Percentiles rank a stretch among this genome's conserved stretches.
phyloP scores from a whole-genome alignment of 495 filamentous ascomycete genomes.

The Penicillium psychrofluorescens region DNA sequence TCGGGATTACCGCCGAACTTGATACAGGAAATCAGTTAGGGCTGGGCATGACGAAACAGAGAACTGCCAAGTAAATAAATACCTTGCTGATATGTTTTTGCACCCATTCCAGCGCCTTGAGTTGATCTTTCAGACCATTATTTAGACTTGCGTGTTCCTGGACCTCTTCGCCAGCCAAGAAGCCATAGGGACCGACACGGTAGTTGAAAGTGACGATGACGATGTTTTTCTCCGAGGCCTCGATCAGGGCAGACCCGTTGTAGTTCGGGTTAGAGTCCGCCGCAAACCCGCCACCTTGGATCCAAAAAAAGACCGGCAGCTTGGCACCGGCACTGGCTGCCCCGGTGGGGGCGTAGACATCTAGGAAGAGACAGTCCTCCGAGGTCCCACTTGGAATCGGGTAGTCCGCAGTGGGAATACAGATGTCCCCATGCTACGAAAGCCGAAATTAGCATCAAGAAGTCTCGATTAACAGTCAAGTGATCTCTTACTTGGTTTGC shows the following conservation, averaged over 20 bases:
- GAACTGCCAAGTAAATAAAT: conserved; percentile 1
- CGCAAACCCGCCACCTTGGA: conserved; percentile 73
- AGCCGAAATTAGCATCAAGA: background rate
- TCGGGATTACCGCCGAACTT: conserved; percentile 68
- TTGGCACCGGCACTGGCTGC: conserved; percentile 31
- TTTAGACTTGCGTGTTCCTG: conserved; percentile 51
- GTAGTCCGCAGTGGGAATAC: conserved; percentile 37
- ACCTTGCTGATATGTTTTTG: conserved; percentile 52
- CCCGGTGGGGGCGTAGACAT: conserved; percentile 62
- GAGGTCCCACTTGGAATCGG: conserved; percentile 32
- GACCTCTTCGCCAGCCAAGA: conserved; percentile 58
- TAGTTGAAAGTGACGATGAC: conserved; percentile 75
- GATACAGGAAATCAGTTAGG: background rate
- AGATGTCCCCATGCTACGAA: conserved; percentile 40
- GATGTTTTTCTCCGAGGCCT: conserved; percentile 50
- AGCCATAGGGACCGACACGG: conserved; percentile 68
- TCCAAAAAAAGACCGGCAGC: conserved; percentile 65
- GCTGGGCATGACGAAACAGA: no score
- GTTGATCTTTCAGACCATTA: conserved; percentile 65
- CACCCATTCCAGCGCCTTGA: conserved; percentile 63
- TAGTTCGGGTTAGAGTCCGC: conserved; percentile 56
- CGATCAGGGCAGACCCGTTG: conserved; percentile 55
- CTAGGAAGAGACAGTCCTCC: conserved; percentile 71
- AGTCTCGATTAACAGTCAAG: no score
- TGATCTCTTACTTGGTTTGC: conserved; percentile 33